Evolutionary conservation across 306 rosid genomes (phyloP), one percentile per base, ranked within the genome.

Genomic region (Ammopiptanthus mongolicus): DNA sequence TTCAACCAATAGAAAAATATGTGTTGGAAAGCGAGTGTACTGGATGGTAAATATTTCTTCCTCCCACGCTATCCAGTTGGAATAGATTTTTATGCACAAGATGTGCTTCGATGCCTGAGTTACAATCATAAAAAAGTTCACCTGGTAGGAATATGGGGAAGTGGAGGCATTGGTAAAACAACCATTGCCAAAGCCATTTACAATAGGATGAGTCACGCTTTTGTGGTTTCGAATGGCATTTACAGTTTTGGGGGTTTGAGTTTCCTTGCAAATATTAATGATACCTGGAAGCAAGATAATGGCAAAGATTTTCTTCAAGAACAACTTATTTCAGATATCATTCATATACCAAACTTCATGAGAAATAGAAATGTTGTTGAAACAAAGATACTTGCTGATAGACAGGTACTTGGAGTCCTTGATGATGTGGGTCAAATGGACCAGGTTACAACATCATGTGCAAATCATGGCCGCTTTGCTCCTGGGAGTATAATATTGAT

Each of bases 101-200:
- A 25, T 1, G 28, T 63, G n/a, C 5, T 18, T 39, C 34, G 5
- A 15, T 4, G 18, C 13, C 5, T 64, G 46, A 34, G 51, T 10
- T 37, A 63, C 31, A 2, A 10, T 63, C 3, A 0, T 3, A 6
- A 37, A 63, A 19, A n/a, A 63, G 51, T 39, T 64, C 50, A 19
- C 69, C 3, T 39, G 29, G 69, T 64, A 37, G 69, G 69, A 39
- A 39, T 64, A 64, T 39, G 69, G 69, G 69, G 69, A 42, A 39
- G 18, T 15, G 52, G 69, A 64, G 69, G 69, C 12, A 39, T 64
- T 39, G 69, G 69, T 64, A 64, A 64, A 64, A 64, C 69, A 39
- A 18, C 52, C 34, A 11, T 39, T 64, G 69, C 52, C 52, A 64
- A 64, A 64, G 69, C 22, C 47, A 64, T 64, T 64, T 64, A 39